A percentile compares a stretch with the other conserved stretches of the same genome.
phyloP scores from a whole-genome alignment of 2,329 filamentous ascomycete species.

The Ceratocystis albifundus region DNA sequence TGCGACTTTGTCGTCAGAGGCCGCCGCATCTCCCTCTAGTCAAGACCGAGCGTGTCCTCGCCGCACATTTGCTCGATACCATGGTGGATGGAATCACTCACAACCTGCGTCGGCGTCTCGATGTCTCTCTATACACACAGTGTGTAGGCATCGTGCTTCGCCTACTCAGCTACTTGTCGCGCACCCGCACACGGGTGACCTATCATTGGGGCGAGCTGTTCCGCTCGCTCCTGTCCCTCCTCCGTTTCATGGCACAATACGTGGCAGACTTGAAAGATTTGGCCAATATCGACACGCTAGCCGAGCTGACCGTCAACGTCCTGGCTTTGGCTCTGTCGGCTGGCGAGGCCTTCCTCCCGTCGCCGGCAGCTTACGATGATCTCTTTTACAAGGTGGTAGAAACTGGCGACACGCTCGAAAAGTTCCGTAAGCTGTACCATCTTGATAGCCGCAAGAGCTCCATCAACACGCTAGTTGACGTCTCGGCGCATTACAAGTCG shows the following conservation, averaged over 20 bases:
- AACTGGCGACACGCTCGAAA: conserved; percentile 66
- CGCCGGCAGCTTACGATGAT: conserved; percentile 81
- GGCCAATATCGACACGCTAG: conserved; percentile 57
- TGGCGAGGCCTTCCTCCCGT: conserved; percentile 83
- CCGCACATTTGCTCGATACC: conserved; percentile 68
- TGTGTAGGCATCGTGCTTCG: conserved; percentile 72
- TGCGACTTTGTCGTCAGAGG: conserved; percentile 80
- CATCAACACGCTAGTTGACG: conserved; percentile 72
- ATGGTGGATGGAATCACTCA: conserved; percentile 89
- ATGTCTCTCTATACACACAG: conserved; percentile 73
- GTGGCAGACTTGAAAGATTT: conserved; percentile 60
- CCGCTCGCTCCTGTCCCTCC: conserved; percentile 72
- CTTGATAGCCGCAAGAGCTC: conserved; percentile 52
- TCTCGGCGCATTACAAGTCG: conserved; percentile 76
- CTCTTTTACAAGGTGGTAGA: conserved; percentile 98
- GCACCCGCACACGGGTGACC: conserved; percentile 64
- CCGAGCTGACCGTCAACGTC: conserved; percentile 68
- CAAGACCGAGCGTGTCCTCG: conserved; percentile 59
- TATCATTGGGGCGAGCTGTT: conserved; percentile 98
- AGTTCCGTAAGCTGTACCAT: conserved; percentile 69
- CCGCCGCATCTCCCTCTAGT: conserved; percentile 72
- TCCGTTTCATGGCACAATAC: conserved; percentile 85
- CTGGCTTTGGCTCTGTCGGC: conserved; percentile 72
- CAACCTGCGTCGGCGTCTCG: conserved; percentile 69
- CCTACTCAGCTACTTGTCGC: conserved; percentile 71